Base-by-base conservation (phyloP, 768 basidiomycete genomes). In the Tulasnella sp. region DNA sequence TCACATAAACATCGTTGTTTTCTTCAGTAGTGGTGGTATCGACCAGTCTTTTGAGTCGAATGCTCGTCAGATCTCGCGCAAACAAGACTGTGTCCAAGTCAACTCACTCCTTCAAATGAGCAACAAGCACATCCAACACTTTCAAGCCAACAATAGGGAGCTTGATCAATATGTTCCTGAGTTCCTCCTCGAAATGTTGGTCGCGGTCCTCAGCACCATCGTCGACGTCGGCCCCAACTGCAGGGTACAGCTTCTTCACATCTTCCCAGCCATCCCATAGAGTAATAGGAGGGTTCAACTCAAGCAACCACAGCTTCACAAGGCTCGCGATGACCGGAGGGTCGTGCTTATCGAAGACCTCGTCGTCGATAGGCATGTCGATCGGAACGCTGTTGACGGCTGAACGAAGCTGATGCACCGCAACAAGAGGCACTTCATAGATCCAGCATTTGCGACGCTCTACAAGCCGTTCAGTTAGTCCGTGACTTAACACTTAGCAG, bases 211-310 rank as follows among this genome's bases (percentile, higher is more conserved):
- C 93, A n/a, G 84, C 83, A 83, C 90, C 91, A 0, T 85, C 84
- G 37, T 89, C 84, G 14, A 90, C 89, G 37, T 93, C 92, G 78
- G 94, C 90, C 86, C 80, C 54, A 58, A 74, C 76, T 72, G 88
- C 89, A 7, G 95, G 96, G 84, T 98, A 98, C n/a, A 98, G 82
- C 82, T 91, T 92, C 78, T 94, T 90, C 81, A 97, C 88, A 42
- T 98, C 96, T 64, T 97, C 96, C 94, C 96, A 99, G 72, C 93
- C 91, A 83, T 97, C 95, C 89, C 93, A 97, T 73, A 94, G 87
- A 24, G 91, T 90, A 16, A 98, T 85, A 40, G 97, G 96, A 11
- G 95, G 94, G 84, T 96, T 92, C 40, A 99, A 89, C 85, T 99
- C 97, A n/a, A 98, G 88, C 34, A 92, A 85, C 94, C 96, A 98